A percentile compares a stretch with the other conserved stretches of the same genome.
These are phyloP conservation scores for Pseudopithomyces maydicus DNA, from an alignment of 2,329 filamentous ascomycete species.

Conservation along the genomic window DNA sequence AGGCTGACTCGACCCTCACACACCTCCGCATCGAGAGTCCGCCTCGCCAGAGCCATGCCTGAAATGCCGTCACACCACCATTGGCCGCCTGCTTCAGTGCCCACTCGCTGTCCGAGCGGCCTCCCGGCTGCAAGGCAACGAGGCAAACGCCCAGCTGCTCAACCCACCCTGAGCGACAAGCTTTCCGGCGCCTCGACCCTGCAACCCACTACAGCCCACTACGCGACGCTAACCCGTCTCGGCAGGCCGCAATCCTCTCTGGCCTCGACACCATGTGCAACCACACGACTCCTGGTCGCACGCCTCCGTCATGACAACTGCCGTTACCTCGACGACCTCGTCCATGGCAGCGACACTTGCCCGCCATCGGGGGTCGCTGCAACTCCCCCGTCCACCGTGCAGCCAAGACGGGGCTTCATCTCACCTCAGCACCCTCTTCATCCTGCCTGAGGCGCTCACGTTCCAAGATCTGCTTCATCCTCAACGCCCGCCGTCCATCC, in stretches of 20 bases:
- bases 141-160: conserved; percentile 3
- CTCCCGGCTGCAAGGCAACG: conserved; percentile 3
- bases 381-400: neutral
- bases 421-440: conserved; percentile 11
- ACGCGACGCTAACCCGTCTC: neutral
- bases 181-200: neutral
- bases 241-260: neutral
- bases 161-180: neutral
- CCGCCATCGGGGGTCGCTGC: neutral
- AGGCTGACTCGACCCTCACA: conserved; percentile 14
- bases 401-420: conserved; percentile 2
- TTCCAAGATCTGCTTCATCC: neutral
- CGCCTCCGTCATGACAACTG: neutral
- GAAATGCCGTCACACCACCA: conserved; percentile 3
- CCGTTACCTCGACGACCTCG: neutral
- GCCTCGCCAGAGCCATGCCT: conserved; percentile 10
- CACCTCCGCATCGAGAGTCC: conserved; percentile 9
- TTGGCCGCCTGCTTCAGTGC: neutral
- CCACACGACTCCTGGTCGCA: neutral
- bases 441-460: conserved; percentile 18
- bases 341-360: neutral
- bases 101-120: neutral
- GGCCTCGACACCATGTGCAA: neutral
- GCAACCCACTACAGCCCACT: neutral
- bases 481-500: neutral